Conservation (phyloP, 176 grass and related monocot species). For the Cocos nucifera region DNA sequence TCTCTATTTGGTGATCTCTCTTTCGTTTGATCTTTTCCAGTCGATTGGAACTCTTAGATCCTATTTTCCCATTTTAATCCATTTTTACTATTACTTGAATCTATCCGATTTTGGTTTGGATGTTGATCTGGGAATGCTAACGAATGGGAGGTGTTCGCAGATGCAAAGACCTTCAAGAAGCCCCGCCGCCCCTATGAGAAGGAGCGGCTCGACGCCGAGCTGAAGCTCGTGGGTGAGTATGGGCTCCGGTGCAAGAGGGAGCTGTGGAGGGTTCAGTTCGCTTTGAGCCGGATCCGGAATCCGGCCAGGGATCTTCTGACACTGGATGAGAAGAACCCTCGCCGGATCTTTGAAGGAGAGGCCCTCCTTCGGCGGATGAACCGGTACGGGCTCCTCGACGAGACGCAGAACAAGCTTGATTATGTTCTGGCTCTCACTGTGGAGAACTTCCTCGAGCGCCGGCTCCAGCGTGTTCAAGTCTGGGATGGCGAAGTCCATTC, state of each 20-base stretch:
- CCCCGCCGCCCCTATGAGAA: slow-evolving; percentile 67
- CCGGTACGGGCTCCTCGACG: slow-evolving; percentile 46
- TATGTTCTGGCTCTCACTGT: slow-evolving; percentile 59
- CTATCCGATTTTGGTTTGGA: neutral
- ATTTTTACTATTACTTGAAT: too few relatives aligned
- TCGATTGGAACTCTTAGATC: neutral
- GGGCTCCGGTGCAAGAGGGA: slow-evolving; percentile 65
- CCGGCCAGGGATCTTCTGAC: slow-evolving; percentile 63
- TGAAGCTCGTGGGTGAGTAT: slow-evolving; percentile 65
- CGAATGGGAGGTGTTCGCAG: neutral
- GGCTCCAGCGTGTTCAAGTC: slow-evolving; percentile 66
- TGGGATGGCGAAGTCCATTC: slow-evolving; percentile 56
- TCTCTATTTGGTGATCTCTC: neutral
- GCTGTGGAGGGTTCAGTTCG: slow-evolving; percentile 64
- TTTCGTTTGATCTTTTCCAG: neutral
- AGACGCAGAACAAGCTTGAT: slow-evolving; percentile 67
- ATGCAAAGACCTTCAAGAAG: slow-evolving; percentile 78
- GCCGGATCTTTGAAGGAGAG: slow-evolving; percentile 68
- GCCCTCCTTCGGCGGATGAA: slow-evolving; percentile 65
- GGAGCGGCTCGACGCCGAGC: slow-evolving; percentile 62
- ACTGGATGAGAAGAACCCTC: slow-evolving; percentile 54
- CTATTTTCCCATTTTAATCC: too few relatives aligned
- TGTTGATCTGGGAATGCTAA: neutral
- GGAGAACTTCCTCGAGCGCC: slow-evolving; percentile 55
- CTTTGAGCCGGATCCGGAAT: slow-evolving; percentile 51